A percentile compares a stretch with the other conserved stretches of the same genome.
phyloP scores from a whole-genome alignment of 495 filamentous ascomycete genomes.

The Neurospora cerealis region DNA sequence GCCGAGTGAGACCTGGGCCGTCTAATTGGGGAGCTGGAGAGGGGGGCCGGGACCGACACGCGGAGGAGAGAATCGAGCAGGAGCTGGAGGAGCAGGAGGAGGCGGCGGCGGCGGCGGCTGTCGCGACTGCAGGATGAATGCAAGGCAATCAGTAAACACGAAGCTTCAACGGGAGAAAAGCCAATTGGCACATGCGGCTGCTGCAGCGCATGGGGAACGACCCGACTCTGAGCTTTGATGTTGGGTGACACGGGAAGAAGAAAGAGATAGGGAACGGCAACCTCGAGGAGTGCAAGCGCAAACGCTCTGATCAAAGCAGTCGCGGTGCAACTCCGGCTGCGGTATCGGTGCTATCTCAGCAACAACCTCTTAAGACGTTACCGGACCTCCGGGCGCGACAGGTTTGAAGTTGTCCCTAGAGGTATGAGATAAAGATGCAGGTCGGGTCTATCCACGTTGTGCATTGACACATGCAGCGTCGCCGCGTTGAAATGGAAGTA shows the following conservation, averaged over 20 bases:
- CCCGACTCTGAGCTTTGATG: background rate
- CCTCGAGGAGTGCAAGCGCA: background rate
- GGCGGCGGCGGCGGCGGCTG: conserved; percentile 3
- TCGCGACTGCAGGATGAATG: conserved; percentile 5
- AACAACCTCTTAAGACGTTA: background rate
- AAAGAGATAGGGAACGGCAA: background rate
- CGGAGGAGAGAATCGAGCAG: background rate
- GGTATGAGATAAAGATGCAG: background rate
- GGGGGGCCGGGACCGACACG: background rate
- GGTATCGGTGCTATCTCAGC: background rate
- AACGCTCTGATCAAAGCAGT: background rate
- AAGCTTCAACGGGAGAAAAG: background rate
- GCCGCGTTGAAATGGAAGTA: background rate
- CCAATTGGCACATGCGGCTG: conserved; percentile 15
- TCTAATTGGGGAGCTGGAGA: conserved; percentile 14
- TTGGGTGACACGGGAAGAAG: background rate
- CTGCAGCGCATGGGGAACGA: background rate
- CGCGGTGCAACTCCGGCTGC: background rate
- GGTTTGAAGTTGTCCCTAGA: background rate
- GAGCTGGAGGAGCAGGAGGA: background rate
- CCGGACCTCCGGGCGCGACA: background rate
- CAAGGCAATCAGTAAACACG: conserved; percentile 17
- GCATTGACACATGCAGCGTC: background rate
- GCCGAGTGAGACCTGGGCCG: conserved; percentile 6
- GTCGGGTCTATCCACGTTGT: background rate